Conservation (phyloP, 176 grass and related monocot species). For the Cenchrus purpureus region DNA sequence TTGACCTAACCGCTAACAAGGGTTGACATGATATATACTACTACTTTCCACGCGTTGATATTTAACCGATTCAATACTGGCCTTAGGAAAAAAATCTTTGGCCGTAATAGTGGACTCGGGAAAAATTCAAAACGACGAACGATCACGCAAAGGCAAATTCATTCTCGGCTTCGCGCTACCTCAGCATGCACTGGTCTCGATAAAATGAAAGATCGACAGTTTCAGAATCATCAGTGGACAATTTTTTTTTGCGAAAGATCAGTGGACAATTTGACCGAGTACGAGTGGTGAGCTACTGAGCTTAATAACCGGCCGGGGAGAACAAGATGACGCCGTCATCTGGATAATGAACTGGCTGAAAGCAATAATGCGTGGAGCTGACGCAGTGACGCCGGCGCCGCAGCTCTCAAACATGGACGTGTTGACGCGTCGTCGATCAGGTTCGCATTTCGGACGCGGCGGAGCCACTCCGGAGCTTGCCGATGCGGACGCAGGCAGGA, state of each 20-base stretch:
- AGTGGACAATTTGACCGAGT: not conserved
- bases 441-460: not conserved
- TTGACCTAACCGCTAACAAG: slow-evolving; percentile 2
- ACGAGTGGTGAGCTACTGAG: not conserved
- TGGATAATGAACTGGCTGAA: too few relatives aligned
- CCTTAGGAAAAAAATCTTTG: not conserved
- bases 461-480: too few relatives aligned
- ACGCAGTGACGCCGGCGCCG: too few relatives aligned
- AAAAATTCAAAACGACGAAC: not conserved
- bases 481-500: too few relatives aligned
- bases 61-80: not conserved
- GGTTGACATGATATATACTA: not conserved
- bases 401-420: too few relatives aligned
- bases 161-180: not conserved
- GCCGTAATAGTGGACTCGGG: not conserved
- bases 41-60: not conserved
- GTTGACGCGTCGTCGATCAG: too few relatives aligned
- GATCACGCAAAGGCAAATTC: not conserved
- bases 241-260: not conserved
- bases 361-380: too few relatives aligned
- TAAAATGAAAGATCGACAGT: not conserved
- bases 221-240: not conserved
- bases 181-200: not conserved
- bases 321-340: too few relatives aligned
- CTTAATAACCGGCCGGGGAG: too few relatives aligned